These are phyloP conservation scores for Sarcocystis neurona DNA, from an alignment of 169 alveolate genomes.

Conservation along the genomic window DNA sequence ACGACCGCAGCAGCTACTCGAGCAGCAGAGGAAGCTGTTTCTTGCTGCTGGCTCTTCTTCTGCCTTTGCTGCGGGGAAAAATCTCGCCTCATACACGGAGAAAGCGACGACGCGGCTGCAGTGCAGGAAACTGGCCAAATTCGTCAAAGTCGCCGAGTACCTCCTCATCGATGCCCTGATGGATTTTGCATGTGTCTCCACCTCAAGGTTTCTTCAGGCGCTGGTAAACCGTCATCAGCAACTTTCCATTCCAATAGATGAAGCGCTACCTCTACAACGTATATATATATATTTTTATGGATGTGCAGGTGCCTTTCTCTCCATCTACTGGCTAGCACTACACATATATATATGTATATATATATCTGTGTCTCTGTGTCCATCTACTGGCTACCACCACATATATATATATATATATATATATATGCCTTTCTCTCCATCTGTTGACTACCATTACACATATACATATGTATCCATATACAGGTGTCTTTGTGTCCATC, in stretches of 20 bases:
- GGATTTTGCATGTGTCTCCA: constrained; percentile 73
- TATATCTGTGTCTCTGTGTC: neutral
- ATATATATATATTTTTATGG: neutral
- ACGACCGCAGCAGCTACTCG: constrained; percentile 18
- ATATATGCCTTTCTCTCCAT: constrained; percentile 28
- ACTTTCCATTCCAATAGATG: too few species aligned
- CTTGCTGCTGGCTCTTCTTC: too few species aligned
- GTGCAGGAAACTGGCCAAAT: constrained; percentile 86
- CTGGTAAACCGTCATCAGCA: neutral
- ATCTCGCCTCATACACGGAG: constrained; percentile 77
- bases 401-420: neutral
- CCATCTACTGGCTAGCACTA: neutral
- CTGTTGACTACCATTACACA: neutral
- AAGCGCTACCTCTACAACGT: too few species aligned
- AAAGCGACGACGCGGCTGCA: constrained; percentile 92
- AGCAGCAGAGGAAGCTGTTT: constrained; percentile 3
- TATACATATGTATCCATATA: neutral
- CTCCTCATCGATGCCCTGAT: constrained; percentile 83
- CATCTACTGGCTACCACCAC: neutral
- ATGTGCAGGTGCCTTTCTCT: neutral
- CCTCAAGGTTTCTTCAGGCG: constrained; percentile 38
- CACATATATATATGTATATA: neutral
- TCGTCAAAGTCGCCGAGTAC: constrained; percentile 86
- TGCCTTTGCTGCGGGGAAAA: too few species aligned
- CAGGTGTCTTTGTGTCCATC: too few species aligned